phyloP scores from a whole-genome alignment of 805 yeast genomes.

The Kodamaea jinghongensis region DNA sequence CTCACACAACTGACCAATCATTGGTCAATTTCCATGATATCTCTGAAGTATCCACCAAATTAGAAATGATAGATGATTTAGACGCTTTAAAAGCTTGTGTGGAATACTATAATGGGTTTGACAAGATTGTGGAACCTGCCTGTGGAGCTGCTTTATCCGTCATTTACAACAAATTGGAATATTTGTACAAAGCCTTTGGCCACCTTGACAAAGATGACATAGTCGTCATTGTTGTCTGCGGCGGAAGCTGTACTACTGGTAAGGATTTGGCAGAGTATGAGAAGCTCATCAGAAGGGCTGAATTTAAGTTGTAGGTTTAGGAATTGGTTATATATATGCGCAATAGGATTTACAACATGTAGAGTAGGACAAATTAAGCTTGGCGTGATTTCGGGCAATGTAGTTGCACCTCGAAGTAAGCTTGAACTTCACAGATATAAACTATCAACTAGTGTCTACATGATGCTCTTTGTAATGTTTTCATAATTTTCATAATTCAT shows the following conservation, averaged over 20 bases:
- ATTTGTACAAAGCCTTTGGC: conserved; percentile 23
- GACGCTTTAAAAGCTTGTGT: conserved; percentile 56
- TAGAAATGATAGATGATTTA: conserved; percentile 42
- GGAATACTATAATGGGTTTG: conserved; percentile 48
- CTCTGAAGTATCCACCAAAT: conserved; percentile 15
- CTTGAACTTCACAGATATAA: too few relatives aligned
- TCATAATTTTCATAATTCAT: too few relatives aligned
- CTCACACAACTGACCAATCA: conserved; percentile 51
- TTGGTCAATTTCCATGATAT: conserved; percentile 34
- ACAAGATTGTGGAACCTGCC: conserved; percentile 63
- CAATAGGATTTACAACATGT: too few relatives aligned
- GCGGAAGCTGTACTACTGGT: conserved; percentile 28
- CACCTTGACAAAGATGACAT: conserved; percentile 38
- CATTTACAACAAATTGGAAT: conserved; percentile 36
- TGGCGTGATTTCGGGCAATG: too few relatives aligned
- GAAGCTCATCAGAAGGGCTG: conserved; percentile 12
- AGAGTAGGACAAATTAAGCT: too few relatives aligned
- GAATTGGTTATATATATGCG: not conserved
- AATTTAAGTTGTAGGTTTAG: conserved; percentile 9
- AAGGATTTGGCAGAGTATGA: conserved; percentile 14
- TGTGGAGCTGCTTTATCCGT: conserved; percentile 68
- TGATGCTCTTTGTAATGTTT: too few relatives aligned
- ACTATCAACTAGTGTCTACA: too few relatives aligned
- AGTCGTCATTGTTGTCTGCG: conserved; percentile 58
- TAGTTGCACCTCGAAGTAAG: too few relatives aligned